Percentiles rank a stretch among this genome's conserved stretches.
Evolutionary conservation across 2,329 filamentous ascomycete species (phyloP).

Genomic region (Amphichorda felina): DNA sequence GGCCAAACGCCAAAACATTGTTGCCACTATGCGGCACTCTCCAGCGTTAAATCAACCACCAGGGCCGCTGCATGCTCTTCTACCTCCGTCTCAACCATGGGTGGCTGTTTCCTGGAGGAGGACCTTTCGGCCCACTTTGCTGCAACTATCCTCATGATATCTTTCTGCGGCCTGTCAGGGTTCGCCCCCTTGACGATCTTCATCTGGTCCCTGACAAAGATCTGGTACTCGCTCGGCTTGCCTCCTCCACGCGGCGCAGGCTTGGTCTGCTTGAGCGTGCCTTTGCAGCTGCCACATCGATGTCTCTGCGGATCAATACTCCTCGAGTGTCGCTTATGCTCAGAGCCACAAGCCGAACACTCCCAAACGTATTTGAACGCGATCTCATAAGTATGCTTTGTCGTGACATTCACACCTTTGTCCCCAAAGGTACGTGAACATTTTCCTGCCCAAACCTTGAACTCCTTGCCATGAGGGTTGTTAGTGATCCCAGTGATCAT

Average conservation of each 20-base stretch:
- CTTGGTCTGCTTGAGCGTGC: conserved; percentile 62
- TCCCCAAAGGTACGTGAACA: conserved; percentile 44
- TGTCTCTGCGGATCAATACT: conserved; percentile 65
- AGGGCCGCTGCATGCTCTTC: conserved; percentile 10
- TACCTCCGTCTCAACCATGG: neutral
- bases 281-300: conserved; percentile 67
- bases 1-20: conserved; percentile 1
- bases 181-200: conserved; percentile 42
- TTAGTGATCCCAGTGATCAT: conserved; percentile 68
- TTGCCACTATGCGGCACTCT: conserved; percentile 5
- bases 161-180: conserved; percentile 47
- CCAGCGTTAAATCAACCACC: conserved; percentile 14
- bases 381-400: conserved; percentile 81
- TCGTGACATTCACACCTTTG: conserved; percentile 67
- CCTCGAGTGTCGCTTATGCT: conserved; percentile 76
- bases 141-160: conserved; percentile 57
- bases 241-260: conserved; percentile 50
- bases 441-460: conserved; percentile 61
- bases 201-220: conserved; percentile 57
- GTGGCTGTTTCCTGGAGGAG: neutral
- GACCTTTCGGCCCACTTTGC: conserved; percentile 39
- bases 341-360: conserved; percentile 55
- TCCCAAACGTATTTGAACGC: conserved; percentile 88
- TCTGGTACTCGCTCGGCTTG: conserved; percentile 31
- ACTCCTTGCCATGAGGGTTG: conserved; percentile 73